A percentile compares a stretch with the other conserved stretches of the same genome.
These are phyloP conservation scores for Saccharomyces hybrid DNA, from an alignment of 1,139 yeast genomes.

Conservation along the genomic window DNA sequence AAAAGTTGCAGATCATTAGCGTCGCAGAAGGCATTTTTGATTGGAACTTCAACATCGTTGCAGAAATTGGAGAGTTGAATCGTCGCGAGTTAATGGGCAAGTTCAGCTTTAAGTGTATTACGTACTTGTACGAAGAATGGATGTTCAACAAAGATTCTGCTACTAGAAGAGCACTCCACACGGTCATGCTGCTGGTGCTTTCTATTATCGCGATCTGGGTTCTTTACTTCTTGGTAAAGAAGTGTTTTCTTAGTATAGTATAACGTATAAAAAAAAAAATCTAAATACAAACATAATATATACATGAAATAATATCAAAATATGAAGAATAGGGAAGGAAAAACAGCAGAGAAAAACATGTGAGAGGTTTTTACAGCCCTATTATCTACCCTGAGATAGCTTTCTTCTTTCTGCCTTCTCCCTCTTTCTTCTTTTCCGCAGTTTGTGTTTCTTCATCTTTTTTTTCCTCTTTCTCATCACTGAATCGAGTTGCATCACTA, in stretches of 20 bases:
- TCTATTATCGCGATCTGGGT: constrained; percentile 8
- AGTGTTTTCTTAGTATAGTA: background rate
- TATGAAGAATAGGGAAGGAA: background rate
- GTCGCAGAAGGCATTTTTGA: constrained; percentile 62
- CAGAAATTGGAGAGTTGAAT: constrained; percentile 62
- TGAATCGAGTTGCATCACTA: constrained; percentile 38
- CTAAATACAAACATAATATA: constrained; percentile 5
- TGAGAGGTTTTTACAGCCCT: background rate
- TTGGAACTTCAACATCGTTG: constrained; percentile 52
- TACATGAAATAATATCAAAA: constrained; percentile 6
- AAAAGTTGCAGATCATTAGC: constrained; percentile 61
- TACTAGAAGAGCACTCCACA: constrained; percentile 14
- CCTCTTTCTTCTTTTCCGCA: constrained; percentile 61
- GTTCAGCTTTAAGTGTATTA: constrained; percentile 48
- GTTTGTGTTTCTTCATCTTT: constrained; percentile 68
- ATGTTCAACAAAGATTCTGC: constrained; percentile 18
- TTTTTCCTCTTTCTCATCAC: constrained; percentile 62
- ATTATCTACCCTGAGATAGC: constrained; percentile 28
- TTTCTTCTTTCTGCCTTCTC: constrained; percentile 32
- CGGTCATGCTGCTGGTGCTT: constrained; percentile 11
- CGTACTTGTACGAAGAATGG: constrained; percentile 29
- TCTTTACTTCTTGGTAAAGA: constrained; percentile 13
- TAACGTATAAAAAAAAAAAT: constrained; percentile 3
- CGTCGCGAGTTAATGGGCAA: constrained; percentile 48
- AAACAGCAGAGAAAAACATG: background rate